Evolutionary conservation across 768 basidiomycete species (phyloP).

Genomic region (Hemileccinum rubropunctum): DNA sequence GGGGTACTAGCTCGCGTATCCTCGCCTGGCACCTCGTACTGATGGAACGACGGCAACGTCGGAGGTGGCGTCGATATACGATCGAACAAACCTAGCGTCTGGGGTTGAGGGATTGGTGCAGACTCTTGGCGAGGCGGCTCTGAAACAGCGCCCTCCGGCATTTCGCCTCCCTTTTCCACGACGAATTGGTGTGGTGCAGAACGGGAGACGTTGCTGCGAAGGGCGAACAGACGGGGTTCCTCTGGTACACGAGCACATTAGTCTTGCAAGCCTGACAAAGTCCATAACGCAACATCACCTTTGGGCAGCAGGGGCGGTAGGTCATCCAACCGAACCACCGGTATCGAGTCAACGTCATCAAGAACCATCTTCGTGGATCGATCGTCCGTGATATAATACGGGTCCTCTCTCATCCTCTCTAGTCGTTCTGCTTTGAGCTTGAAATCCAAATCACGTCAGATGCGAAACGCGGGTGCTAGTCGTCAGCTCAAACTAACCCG

Average conservation of each 20-base stretch:
- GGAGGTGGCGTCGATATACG: conserved; percentile 36
- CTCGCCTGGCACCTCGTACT: conserved; percentile 49
- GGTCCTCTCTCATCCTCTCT: conserved; percentile 79
- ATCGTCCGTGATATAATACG: conserved; percentile 84
- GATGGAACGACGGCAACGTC: conserved; percentile 41
- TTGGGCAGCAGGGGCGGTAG: conserved; percentile 49
- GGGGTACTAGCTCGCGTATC: conserved; percentile 53
- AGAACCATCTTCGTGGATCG: conserved; percentile 36
- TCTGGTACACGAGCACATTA: conserved; percentile 33
- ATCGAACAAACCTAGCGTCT: conserved; percentile 27
- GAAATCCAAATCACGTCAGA: conserved; percentile 9
- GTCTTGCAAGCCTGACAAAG: background rate
- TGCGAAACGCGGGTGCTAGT: background rate
- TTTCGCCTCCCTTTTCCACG: conserved; percentile 80
- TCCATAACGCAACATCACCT: conserved; percentile 18
- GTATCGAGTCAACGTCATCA: conserved; percentile 87
- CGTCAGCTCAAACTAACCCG: conserved; percentile 44
- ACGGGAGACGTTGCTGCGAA: conserved; percentile 40
- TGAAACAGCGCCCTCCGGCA: conserved; percentile 60
- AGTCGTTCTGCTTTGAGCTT: conserved; percentile 75
- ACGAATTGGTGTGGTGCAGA: conserved; percentile 49
- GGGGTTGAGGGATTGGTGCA: conserved; percentile 26
- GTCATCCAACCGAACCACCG: conserved; percentile 80
- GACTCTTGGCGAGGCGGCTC: conserved; percentile 21
- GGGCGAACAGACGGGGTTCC: conserved; percentile 42